A percentile compares a stretch with the other conserved stretches of the same genome.
Evolutionary conservation across 805 yeast species (phyloP).

Genomic region (Metschnikowia hibisci): DNA sequence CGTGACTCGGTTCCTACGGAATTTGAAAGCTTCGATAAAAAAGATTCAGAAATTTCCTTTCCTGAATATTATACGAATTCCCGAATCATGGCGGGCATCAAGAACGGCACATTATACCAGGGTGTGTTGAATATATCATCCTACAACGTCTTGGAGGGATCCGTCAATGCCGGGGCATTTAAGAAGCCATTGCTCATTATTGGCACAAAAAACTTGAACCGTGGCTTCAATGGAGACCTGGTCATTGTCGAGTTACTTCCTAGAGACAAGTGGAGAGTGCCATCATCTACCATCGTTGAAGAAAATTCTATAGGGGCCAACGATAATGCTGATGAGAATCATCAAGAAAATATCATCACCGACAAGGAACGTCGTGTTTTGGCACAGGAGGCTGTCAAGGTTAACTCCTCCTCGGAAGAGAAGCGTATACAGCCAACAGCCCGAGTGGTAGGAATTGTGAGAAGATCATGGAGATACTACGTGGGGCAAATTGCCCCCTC

Average conservation of each 20-base stretch:
- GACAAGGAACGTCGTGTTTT: constrained; percentile 70
- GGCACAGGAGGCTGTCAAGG: constrained; percentile 70
- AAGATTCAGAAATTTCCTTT: constrained; percentile 53
- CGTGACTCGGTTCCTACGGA: constrained; percentile 72
- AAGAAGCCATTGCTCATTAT: constrained; percentile 76
- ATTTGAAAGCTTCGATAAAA: constrained; percentile 35
- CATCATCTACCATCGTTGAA: constrained; percentile 75
- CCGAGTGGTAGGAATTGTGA: constrained; percentile 77
- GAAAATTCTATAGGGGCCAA: constrained; percentile 60
- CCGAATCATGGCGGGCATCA: constrained; percentile 85
- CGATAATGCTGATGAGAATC: constrained; percentile 57
- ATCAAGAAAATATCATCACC: constrained; percentile 48
- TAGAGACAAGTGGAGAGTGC: constrained; percentile 79
- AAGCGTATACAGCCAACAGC: constrained; percentile 84
- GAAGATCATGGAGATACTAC: constrained; percentile 93
- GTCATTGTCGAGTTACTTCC: constrained; percentile 91
- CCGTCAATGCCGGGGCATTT: constrained; percentile 65
- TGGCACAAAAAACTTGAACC: constrained; percentile 81
- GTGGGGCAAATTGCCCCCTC: constrained; percentile 89
- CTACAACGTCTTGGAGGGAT: constrained; percentile 86
- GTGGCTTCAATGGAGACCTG: constrained; percentile 88
- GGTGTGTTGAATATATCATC: constrained; percentile 78
- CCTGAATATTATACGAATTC: constrained; percentile 78
- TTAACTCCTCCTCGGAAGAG: constrained; percentile 43
- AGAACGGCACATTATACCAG: constrained; percentile 81